Percentiles rank a stretch among this genome's conserved stretches.
Evolutionary conservation across 2,329 filamentous ascomycete species (phyloP).

Genomic region (Phaeophleospora eucalypticola): DNA sequence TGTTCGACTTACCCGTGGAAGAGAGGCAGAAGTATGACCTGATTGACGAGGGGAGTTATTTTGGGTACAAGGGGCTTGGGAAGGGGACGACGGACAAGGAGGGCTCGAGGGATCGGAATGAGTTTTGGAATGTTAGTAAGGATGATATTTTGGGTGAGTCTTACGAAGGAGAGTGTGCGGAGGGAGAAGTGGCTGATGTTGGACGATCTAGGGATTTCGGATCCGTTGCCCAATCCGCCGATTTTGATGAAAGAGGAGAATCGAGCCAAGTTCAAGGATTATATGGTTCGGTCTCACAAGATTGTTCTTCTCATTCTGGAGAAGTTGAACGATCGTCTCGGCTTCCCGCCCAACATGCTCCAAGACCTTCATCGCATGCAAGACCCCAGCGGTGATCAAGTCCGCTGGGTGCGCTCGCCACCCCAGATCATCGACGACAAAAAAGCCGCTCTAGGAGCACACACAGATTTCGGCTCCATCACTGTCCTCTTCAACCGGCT

Average conservation of each 20-base stretch:
- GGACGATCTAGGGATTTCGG: too few relatives aligned
- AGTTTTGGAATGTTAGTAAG: conserved; percentile 56
- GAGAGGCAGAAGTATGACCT: conserved; percentile 57
- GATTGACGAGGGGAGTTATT: conserved; percentile 47
- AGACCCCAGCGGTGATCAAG: conserved; percentile 47
- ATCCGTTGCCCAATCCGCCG: conserved; percentile 39
- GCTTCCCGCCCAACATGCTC: conserved; percentile 41
- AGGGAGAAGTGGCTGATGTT: neutral
- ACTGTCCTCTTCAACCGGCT: conserved; percentile 56
- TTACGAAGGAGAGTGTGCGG: too few relatives aligned
- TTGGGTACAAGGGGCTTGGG: conserved; percentile 42
- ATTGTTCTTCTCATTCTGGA: conserved; percentile 45
- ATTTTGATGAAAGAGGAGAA: conserved; percentile 37
- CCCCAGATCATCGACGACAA: conserved; percentile 43
- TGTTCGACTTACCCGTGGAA: conserved; percentile 47
- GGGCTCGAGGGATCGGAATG: conserved; percentile 50
- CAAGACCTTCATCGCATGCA: conserved; percentile 44
- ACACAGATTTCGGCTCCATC: conserved; percentile 56
- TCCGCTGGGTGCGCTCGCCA: conserved; percentile 51
- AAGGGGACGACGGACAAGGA: conserved; percentile 42
- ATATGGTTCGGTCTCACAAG: conserved; percentile 43
- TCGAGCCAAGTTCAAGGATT: conserved; percentile 39
- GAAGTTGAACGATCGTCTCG: conserved; percentile 44
- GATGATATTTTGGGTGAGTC: conserved; percentile 45
- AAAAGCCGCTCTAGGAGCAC: conserved; percentile 45